Percentiles rank a stretch among this genome's conserved stretches.
phyloP scores from a whole-genome alignment of 1,284 basidiomycete genomes.

The Rhodotorula sp. region DNA sequence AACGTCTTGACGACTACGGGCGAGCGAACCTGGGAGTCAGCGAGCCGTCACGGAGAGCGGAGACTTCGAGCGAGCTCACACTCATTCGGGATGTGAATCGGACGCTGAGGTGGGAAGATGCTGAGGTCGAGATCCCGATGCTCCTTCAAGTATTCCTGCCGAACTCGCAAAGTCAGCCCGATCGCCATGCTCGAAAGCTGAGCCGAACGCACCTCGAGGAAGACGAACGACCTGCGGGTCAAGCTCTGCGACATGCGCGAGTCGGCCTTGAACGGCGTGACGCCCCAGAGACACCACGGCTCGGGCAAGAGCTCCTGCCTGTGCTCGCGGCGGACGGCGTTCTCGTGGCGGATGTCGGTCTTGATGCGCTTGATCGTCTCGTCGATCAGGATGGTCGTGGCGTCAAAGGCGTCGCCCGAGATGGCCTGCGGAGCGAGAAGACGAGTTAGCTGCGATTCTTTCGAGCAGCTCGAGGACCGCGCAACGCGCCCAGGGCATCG shows the following conservation, averaged over 20 bases:
- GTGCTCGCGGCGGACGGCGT: conserved; percentile 6
- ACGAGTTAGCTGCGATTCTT: too few relatives aligned
- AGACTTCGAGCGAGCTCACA: background rate
- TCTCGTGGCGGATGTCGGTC: conserved; percentile 8
- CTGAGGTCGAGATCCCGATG: conserved; percentile 14
- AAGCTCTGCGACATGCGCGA: conserved; percentile 25
- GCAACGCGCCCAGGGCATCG: conserved; percentile 23
- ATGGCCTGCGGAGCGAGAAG: background rate
- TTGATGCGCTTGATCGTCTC: conserved; percentile 14
- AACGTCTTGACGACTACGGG: conserved; percentile 19
- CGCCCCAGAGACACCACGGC: conserved; percentile 20
- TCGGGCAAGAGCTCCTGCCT: conserved; percentile 12
- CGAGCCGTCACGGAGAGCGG: background rate
- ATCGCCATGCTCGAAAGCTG: too few relatives aligned
- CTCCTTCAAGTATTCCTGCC: conserved; percentile 15
- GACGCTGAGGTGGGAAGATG: conserved; percentile 19
- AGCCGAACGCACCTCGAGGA: conserved; percentile 13
- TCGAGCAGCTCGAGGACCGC: background rate
- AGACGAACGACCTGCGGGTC: conserved; percentile 13
- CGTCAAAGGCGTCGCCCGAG: conserved; percentile 27
- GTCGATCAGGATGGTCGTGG: conserved; percentile 21
- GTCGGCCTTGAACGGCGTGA: conserved; percentile 30
- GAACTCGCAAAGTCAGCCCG: background rate
- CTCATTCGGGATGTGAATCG: conserved; percentile 23
- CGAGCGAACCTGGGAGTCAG: background rate